These are phyloP conservation scores for Paraphoma sp. DNA, from an alignment of 2,329 filamentous ascomycete species.

Conservation along the genomic window DNA sequence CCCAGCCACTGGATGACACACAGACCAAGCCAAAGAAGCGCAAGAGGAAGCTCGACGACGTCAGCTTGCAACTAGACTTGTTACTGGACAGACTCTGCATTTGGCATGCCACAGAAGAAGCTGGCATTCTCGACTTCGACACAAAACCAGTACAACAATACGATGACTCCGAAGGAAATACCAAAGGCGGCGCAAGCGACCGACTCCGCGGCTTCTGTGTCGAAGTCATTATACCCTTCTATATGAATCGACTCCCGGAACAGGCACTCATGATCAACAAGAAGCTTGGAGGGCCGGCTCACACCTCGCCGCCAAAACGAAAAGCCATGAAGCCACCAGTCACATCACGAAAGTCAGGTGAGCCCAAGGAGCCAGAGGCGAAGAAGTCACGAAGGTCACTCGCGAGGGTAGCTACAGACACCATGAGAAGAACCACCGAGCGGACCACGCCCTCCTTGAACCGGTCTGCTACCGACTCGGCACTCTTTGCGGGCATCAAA, in stretches of 20 bases:
- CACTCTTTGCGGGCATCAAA: conserved; percentile 67
- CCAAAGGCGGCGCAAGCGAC: conserved; percentile 55
- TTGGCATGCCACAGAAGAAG: conserved; percentile 77
- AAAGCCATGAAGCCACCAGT: conserved; percentile 50
- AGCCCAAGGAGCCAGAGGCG: conserved; percentile 45
- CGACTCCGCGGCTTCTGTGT: conserved; percentile 78
- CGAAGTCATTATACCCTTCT: conserved; percentile 84
- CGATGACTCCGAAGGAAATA: conserved; percentile 26
- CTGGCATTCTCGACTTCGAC: conserved; percentile 52
- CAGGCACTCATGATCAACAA: conserved; percentile 73
- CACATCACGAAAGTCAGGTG: conserved; percentile 47
- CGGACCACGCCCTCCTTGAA: conserved; percentile 67
- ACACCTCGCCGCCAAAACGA: conserved; percentile 63
- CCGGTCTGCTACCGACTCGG: conserved; percentile 70
- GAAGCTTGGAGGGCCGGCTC: conserved; percentile 76
- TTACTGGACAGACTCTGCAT: conserved; percentile 81
- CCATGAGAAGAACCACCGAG: conserved; percentile 58
- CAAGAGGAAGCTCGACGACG: conserved; percentile 69
- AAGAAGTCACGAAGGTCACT: conserved; percentile 61
- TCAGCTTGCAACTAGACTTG: conserved; percentile 71
- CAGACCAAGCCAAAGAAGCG: conserved; percentile 44
- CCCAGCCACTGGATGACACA: conserved; percentile 17
- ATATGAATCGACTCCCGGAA: conserved; percentile 76
- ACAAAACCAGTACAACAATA: conserved; percentile 30
- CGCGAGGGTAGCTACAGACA: conserved; percentile 66